These are phyloP conservation scores for Talaromyces amestolkiae DNA, from an alignment of 2,329 filamentous ascomycete genomes.

Conservation along the genomic window DNA sequence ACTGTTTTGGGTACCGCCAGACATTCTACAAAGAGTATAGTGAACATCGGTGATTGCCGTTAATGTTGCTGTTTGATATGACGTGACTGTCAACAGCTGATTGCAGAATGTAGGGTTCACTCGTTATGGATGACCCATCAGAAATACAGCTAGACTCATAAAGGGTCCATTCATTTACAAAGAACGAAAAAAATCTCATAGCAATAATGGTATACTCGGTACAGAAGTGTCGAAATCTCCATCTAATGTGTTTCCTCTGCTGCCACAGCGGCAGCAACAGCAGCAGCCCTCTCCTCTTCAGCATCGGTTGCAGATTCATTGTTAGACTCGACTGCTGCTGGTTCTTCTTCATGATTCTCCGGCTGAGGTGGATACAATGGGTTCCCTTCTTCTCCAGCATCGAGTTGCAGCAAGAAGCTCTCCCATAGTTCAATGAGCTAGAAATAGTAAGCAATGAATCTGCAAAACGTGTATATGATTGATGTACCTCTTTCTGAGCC, in stretches of 20 bases:
- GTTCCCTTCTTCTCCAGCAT: constrained; percentile 80
- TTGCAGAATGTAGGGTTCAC: too few species aligned
- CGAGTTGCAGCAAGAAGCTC: constrained; percentile 93
- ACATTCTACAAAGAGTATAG: not conserved
- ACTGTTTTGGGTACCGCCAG: not conserved
- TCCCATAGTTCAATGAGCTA: constrained; percentile 92
- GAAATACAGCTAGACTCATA: not conserved
- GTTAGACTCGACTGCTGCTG: constrained; percentile 9
- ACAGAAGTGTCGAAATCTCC: not conserved
- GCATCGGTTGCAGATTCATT: not conserved
- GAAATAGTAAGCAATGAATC: constrained; percentile 35
- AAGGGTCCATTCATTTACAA: constrained; percentile 4
- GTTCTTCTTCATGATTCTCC: constrained; percentile 5
- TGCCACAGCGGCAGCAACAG: constrained; percentile 17
- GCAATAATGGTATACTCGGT: constrained; percentile 3
- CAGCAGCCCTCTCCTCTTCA: constrained; percentile 18
- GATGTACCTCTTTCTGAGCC: constrained; percentile 89
- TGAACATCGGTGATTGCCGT: not conserved
- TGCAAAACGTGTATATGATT: constrained; percentile 19
- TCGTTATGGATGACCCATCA: not conserved
- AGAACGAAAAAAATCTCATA: not conserved
- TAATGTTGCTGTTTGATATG: not conserved
- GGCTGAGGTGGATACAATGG: constrained; percentile 43
- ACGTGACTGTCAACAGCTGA: not conserved
- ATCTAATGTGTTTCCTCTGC: constrained; percentile 17